Percentiles rank a stretch among this genome's conserved stretches.
phyloP scores from a whole-genome alignment of 2,329 filamentous ascomycete genomes.

The Gremmenia infestans region DNA sequence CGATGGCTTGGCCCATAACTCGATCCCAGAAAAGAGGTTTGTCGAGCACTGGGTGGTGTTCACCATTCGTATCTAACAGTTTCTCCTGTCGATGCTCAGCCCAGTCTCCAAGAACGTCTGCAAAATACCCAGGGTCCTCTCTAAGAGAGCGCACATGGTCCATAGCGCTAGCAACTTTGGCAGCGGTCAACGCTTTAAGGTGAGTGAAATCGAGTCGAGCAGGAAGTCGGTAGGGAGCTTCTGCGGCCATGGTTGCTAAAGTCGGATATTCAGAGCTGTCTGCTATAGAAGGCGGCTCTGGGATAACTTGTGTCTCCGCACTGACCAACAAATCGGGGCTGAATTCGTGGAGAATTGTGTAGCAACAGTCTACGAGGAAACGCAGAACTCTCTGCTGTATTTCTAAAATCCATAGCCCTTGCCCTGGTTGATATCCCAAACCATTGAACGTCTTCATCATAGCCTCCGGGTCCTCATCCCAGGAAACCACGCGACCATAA shows the following conservation, averaged over 20 bases:
- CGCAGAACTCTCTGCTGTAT: conserved; percentile 42
- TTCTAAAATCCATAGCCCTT: conserved; percentile 47
- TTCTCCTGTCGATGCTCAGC: conserved; percentile 44
- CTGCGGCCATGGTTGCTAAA: conserved; percentile 38
- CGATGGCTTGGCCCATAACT: conserved; percentile 33
- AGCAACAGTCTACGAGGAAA: conserved; percentile 46
- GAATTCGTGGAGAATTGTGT: conserved; percentile 48
- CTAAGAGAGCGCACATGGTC: conserved; percentile 52
- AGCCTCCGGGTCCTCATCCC: conserved; percentile 35
- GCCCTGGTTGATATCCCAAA: conserved; percentile 38
- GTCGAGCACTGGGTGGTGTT: conserved; percentile 13
- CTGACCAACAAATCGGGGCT: conserved; percentile 26
- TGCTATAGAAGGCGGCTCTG: conserved; percentile 34
- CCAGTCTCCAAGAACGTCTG: conserved; percentile 37
- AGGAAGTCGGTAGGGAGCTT: conserved; percentile 50
- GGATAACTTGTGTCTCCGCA: conserved; percentile 32
- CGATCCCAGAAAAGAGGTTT: conserved; percentile 36
- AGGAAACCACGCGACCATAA: conserved; percentile 36
- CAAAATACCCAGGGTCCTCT: conserved; percentile 56
- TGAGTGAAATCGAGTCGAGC: conserved; percentile 43
- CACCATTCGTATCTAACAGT: conserved; percentile 37
- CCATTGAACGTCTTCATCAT: conserved; percentile 33
- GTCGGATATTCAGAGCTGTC: conserved; percentile 34
- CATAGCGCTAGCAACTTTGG: conserved; percentile 38
- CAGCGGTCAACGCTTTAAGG: conserved; percentile 40